phyloP scores from a whole-genome alignment of 768 basidiomycete species.

The Macrolepiota fuliginosa region DNA sequence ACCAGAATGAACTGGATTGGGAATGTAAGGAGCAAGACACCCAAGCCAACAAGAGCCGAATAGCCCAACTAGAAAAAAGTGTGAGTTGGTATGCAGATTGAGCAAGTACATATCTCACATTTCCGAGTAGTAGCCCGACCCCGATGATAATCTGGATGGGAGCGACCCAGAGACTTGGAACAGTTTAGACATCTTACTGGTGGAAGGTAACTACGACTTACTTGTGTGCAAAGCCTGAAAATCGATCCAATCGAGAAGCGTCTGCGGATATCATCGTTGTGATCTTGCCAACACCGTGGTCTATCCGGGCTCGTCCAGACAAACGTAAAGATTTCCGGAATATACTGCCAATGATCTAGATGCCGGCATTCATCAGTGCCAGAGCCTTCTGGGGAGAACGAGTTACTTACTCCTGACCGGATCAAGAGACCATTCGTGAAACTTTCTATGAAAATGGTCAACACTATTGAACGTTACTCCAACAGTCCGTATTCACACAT shows the following conservation, averaged over 20 bases:
- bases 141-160: conserved; percentile 63
- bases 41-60: conserved; percentile 65
- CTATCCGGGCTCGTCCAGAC: conserved; percentile 54
- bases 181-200: background rate
- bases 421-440: conserved; percentile 48
- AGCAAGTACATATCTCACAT: conserved; percentile 32
- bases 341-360: conserved; percentile 42
- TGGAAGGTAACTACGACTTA: conserved; percentile 21
- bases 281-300: conserved; percentile 64
- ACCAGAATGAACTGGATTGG: conserved; percentile 58
- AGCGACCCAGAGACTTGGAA: conserved; percentile 53
- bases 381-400: background rate
- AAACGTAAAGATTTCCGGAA: conserved; percentile 69
- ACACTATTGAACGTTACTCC: background rate
- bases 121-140: conserved; percentile 58
- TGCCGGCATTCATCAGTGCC: background rate
- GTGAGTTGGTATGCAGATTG: background rate
- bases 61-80: conserved; percentile 49
- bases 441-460: conserved; percentile 26
- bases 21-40: conserved; percentile 53
- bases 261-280: conserved; percentile 72
- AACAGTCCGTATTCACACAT: background rate
- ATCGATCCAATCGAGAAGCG: conserved; percentile 50
- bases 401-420: conserved; percentile 40
- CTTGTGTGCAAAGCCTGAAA: conserved; percentile 42